A percentile compares a stretch with the other conserved stretches of the same genome.
phyloP scores from a whole-genome alignment of 2,329 filamentous ascomycete genomes.

The Ophiocordyceps camponoti-saundersi region DNA sequence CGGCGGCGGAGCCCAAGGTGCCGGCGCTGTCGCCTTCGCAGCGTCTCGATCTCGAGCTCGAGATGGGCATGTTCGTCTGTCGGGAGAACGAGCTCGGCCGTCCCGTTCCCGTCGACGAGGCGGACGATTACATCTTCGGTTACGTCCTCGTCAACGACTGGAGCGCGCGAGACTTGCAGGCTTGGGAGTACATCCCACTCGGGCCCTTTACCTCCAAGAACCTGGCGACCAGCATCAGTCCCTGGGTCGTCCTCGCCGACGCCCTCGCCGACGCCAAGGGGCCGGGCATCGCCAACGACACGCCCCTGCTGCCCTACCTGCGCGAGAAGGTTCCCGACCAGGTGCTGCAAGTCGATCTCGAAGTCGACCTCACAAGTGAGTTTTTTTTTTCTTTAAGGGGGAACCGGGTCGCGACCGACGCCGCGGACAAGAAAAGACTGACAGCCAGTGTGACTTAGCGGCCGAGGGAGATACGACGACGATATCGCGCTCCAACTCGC shows the following conservation, averaged over 20 bases:
- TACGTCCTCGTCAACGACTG: conserved; percentile 49
- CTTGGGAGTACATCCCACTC: conserved; percentile 42
- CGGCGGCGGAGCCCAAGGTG: conserved; percentile 27
- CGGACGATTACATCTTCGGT: conserved; percentile 56
- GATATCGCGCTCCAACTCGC: conserved; percentile 16
- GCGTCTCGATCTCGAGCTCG: conserved; percentile 59
- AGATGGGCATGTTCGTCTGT: conserved; percentile 61
- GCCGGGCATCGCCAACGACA: conserved; percentile 14
- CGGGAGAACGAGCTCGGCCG: conserved; percentile 47
- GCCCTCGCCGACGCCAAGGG: conserved; percentile 24
- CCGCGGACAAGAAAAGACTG: background rate
- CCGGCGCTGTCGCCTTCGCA: background rate
- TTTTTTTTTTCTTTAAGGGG: no score
- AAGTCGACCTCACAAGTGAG: conserved; percentile 21
- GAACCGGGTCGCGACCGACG: background rate
- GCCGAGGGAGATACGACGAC: conserved; percentile 12
- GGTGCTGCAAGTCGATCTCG: conserved; percentile 18
- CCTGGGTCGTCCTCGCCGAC: conserved; percentile 45
- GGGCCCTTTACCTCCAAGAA: conserved; percentile 47
- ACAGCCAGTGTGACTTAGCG: conserved; percentile 5
- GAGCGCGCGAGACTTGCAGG: conserved; percentile 46
- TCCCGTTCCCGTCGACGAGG: conserved; percentile 45
- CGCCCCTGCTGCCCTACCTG: conserved; percentile 25
- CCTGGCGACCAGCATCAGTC: conserved; percentile 40
- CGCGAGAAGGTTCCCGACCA: conserved; percentile 31